Evolutionary conservation across 2,329 filamentous ascomycete genomes (phyloP).

Genomic region (Beauveria sp.): DNA sequence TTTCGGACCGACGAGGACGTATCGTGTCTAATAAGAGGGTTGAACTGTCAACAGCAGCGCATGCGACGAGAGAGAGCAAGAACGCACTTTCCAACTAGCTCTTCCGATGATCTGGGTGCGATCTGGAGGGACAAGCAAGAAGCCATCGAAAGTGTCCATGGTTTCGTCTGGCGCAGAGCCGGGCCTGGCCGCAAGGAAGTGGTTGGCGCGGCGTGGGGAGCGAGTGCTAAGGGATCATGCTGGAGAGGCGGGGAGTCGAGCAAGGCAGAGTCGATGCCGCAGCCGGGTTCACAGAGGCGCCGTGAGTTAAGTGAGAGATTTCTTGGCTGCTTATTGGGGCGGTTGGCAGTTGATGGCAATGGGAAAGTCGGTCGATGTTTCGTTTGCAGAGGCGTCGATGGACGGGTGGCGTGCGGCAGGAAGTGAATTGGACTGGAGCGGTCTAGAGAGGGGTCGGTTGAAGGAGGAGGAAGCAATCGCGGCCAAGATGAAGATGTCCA

Average conservation of each 20-base stretch:
- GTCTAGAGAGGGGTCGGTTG: background rate
- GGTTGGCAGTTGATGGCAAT: background rate
- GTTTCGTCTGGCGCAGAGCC: conserved; percentile 1
- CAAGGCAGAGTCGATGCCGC: background rate
- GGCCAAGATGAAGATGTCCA: background rate
- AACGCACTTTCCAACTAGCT: conserved; percentile 44
- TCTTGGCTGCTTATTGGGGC: background rate
- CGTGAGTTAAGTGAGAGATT: background rate
- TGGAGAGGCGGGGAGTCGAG: conserved; percentile 4
- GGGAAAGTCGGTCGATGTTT: background rate
- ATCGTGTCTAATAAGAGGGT: conserved; percentile 41
- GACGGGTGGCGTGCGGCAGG: background rate
- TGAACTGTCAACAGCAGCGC: conserved; percentile 1
- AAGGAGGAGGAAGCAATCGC: background rate
- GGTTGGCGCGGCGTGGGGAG: conserved; percentile 7
- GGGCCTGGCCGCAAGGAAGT: conserved; percentile 3
- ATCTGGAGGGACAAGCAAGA: conserved; percentile 44
- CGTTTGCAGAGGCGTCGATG: background rate
- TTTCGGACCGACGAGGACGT: conserved; percentile 46
- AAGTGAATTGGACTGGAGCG: background rate
- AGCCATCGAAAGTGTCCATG: conserved; percentile 37
- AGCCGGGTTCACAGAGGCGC: background rate
- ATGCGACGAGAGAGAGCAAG: background rate
- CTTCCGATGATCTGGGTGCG: conserved; percentile 42
- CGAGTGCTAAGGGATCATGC: conserved; percentile 11